Evolutionary conservation across 192 early-diverging fungal species (phyloP), one percentile per base, ranked within the genome.

Genomic region (Helicostylum pulchrum): DNA sequence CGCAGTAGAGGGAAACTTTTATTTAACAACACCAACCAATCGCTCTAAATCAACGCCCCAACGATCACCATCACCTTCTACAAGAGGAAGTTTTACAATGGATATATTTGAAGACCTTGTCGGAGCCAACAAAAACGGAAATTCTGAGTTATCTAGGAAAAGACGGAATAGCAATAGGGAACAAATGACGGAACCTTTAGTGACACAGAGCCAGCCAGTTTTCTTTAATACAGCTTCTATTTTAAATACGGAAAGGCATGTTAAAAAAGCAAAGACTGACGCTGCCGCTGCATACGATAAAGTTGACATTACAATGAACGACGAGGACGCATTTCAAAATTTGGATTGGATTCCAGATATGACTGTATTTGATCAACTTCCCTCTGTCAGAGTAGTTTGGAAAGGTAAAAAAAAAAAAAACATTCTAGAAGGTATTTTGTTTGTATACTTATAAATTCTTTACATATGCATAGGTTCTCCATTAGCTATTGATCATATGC

Each of bases 401-500:
- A 69, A 69, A 62, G 67, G 67, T 69, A 56, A 62, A 36, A 2
- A 44, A 17, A 17, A 21, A 56, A 62, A 36, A 2, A 44, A 17
- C 32, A 21, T 43, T 44, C 17, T 17, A 36, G 50, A 23, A 19
- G 19, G 19, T 3, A 19, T 17, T 7, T 1, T 19, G 1, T 51
- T 19, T 31, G n/a, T 36, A 56, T 5, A 14, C 14, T 31, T 31
- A 46, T 56, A 23, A 44, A n/a, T 42, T 20, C 9, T 21, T 19
- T 30, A 53, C 43, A 34, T 44, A 50, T 47, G 36, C 63, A 53
- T 36, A 81, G 80, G 80, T 43, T 62, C 72, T 36, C 80, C 70
- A 23, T 61, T 78, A 7, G 61, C 66, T 8, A 70, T 78, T 34
- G 60, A 53, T 42, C 71, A 72, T 50, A 68, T 78, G 55, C 77